phyloP scores from a whole-genome alignment of 495 filamentous ascomycete genomes.

The Ascobolus immersus region DNA sequence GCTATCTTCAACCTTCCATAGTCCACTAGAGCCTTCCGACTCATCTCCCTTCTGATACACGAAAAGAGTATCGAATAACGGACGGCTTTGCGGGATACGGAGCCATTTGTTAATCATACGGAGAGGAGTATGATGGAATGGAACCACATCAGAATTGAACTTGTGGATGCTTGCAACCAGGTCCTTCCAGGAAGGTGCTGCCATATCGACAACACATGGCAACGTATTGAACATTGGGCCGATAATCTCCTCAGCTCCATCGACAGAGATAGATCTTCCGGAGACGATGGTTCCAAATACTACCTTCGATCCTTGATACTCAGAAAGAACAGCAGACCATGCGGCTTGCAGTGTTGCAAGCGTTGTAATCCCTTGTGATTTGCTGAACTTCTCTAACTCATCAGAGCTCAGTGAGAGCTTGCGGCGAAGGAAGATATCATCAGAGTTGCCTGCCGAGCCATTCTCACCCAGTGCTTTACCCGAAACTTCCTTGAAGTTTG shows the following conservation, averaged over 20 bases:
- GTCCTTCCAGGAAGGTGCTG: slow-evolving; percentile 22
- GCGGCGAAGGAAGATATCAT: slow-evolving; percentile 11
- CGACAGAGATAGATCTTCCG: slow-evolving; percentile 38
- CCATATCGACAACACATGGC: slow-evolving; percentile 31
- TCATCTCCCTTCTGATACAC: slow-evolving; percentile 39
- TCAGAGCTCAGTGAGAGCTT: slow-evolving; percentile 15
- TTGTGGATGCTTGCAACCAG: slow-evolving; percentile 31
- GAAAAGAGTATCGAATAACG: slow-evolving; percentile 63
- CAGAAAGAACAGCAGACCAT: slow-evolving; percentile 32
- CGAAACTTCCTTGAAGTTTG: slow-evolving; percentile 21
- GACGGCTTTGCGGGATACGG: slow-evolving; percentile 24
- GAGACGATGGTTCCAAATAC: slow-evolving; percentile 43
- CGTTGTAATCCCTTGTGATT: slow-evolving; percentile 39
- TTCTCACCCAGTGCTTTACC: not conserved
- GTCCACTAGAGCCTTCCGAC: slow-evolving; percentile 9
- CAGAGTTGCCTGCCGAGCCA: not conserved
- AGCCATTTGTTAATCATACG: slow-evolving; percentile 49
- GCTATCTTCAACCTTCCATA: slow-evolving; percentile 32
- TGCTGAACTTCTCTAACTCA: slow-evolving; percentile 22
- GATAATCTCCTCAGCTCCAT: slow-evolving; percentile 39
- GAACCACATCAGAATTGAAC: slow-evolving; percentile 31
- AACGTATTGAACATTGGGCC: slow-evolving; percentile 86
- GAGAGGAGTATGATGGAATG: slow-evolving; percentile 46
- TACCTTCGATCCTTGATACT: slow-evolving; percentile 18
- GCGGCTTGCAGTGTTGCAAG: slow-evolving; percentile 49